Evolutionary conservation across 345 rosid genomes (phyloP), one percentile per base, ranked within the genome.

Genomic region (Citrus cavaleriei): DNA sequence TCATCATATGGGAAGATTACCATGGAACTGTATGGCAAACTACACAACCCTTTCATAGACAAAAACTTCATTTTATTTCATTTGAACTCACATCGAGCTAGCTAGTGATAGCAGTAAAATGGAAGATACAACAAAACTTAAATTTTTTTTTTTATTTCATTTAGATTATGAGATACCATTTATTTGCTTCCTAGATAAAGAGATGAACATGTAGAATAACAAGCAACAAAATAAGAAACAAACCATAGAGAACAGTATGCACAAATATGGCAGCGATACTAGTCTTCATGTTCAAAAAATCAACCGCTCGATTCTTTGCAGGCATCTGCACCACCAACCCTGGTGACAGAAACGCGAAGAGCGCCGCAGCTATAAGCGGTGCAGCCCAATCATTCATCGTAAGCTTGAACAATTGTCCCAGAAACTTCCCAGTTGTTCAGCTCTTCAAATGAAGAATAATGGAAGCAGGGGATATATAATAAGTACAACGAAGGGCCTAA

Each of bases 331-430:
- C 57, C 62, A 93, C 77, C 78, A 89, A 18, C 25, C 97, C 97
- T 9, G 99, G 99, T 22, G 93, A 88, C 27, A 93, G 74, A 79
- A 95, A 90, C 16, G 92, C 95, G 40, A 93, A 95, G 71, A 95
- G 83, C n/a, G 97, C 99, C 3, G 97, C 82, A 12, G 98, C 98
- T 69, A 93, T 92, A 74, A 95, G 77, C 1, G 98, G 92, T 84
- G 91, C 94, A 27, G 95, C 99, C 99, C 99, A 95, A 64, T 92
- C 94, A 49, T 89, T 84, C 98, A 92, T 91, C 59, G 42, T 81
- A 64, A 27, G 35, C 68, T 62, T 72, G 61, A 28, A 24, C 18
- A 55, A 40, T 13, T 21, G 22, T 76, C 34, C 54, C 10, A 35
- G 18, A 18, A 5, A 12, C 78, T 79, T 34, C 6, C 6, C 71